Evolutionary conservation across 2,329 filamentous ascomycete species (phyloP), one percentile per base, ranked within the genome.

Genomic region (Tricladium varicosporioides): DNA sequence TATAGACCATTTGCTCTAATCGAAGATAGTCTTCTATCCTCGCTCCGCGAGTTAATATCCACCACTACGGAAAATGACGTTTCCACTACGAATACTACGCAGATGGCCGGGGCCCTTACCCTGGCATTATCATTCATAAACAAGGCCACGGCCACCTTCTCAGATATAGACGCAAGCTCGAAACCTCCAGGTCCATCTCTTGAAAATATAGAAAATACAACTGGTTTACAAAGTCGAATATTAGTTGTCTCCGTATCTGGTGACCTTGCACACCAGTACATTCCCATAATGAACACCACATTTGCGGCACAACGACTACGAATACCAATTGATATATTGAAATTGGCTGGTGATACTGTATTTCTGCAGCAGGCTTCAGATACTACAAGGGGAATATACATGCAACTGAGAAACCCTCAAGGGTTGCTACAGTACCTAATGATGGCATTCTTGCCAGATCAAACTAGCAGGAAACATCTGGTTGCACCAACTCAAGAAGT

Each of bases 241-340:
- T 81, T 99, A 54, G 86, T 97, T 61, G 73, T 99, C 53, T 96
- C 90, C 48, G 92, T 97, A 4, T 96, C 91, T 48, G 91, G 82
- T 44, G 89, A 93, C 67, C 84, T 96, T 0, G 86, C 92, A 5
- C 89, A 84, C 60, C 86, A 97, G 73, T 99, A 99, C 76, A 99
- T 99, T 55, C 89, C 93, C 0, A 94, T 96, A 65, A 99, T 99
- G 94, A 99, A 99, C 75, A 85, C 88, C 67, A 96, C 97, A 60
- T 99, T 99, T 74, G 94, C 94, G 2, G 94, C 93, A 58, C 90
- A 96, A 68, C 87, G 93, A 62, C 82, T 92, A 54, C 84, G 85
- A 65, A 91, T 99, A 62, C 90, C 92, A 19, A 92, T 99, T 67
- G 94, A 99, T 72, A 93, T 96, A 33, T 82, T 96, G 59, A 89